Conservation (phyloP, 495 filamentous ascomycete genomes). For the Podospora pseudocomata region DNA sequence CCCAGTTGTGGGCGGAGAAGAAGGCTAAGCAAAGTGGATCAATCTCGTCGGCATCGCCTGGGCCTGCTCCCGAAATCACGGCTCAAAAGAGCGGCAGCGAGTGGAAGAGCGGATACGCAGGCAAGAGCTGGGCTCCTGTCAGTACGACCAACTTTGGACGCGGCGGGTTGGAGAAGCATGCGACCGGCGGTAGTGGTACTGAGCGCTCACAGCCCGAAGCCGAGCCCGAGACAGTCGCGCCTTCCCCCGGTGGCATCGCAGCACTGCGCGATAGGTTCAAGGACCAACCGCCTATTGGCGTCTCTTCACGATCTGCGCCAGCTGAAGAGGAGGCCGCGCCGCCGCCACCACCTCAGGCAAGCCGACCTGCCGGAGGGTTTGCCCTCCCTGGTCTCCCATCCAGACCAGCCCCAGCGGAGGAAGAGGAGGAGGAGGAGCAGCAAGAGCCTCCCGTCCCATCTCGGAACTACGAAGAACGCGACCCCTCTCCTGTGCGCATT, state of each 20-base stretch:
- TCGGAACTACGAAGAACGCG: slow-evolving; percentile 33
- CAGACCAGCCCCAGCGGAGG: slow-evolving; percentile 52
- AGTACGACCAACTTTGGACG: slow-evolving; percentile 67
- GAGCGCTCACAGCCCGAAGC: slow-evolving; percentile 37
- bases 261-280: slow-evolving; percentile 76
- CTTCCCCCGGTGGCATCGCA: slow-evolving; percentile 57
- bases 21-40: slow-evolving; percentile 74
- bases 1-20: slow-evolving; percentile 95
- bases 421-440: slow-evolving; percentile 50
- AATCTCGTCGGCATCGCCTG: slow-evolving; percentile 40
- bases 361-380: slow-evolving; percentile 62
- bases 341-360: slow-evolving; percentile 58
- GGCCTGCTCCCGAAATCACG: slow-evolving; percentile 50
- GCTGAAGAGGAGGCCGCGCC: slow-evolving; percentile 43
- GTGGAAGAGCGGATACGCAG: slow-evolving; percentile 87
- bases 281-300: slow-evolving; percentile 63
- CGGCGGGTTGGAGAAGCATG: slow-evolving; percentile 56
- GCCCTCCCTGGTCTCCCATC: slow-evolving; percentile 71
- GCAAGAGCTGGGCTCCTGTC: slow-evolving; percentile 84
- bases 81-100: slow-evolving; percentile 68
- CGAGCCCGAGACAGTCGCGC: slow-evolving; percentile 39
- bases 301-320: slow-evolving; percentile 43
- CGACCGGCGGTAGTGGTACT: slow-evolving; percentile 48
- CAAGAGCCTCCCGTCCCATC: slow-evolving; percentile 42
- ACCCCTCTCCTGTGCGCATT: slow-evolving; percentile 71